Evolutionary conservation across 192 early-diverging fungal species (phyloP), one percentile per base, ranked within the genome.

Genomic region (Coemansia sp.): DNA sequence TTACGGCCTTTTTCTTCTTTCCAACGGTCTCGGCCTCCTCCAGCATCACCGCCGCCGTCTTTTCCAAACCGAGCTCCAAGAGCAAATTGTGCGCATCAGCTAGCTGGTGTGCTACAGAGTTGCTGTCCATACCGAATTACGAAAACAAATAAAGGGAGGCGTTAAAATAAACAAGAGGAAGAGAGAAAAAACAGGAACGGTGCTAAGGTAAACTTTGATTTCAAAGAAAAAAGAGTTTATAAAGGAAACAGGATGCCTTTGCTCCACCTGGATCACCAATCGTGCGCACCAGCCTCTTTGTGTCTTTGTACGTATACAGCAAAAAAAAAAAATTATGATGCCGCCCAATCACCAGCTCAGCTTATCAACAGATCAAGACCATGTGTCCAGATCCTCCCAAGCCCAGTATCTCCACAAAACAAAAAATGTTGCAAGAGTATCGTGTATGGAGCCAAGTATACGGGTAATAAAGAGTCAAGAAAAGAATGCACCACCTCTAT

Each of bases 41-140:
- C 9, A 70, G 9, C 68, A 79, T 52, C 23, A 58, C 64, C 3
- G 41, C 45, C 21, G 72, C 67, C 0, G 72, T 71, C 23, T 79
- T 79, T 0, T 16, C 25, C 8, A 79, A 52, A 0, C 68, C 72
- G 6, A 70, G 68, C 61, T 74, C 45, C 16, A 48, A 25, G 23
- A 79, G 68, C 21, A 74, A 59, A 9, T 38, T 38, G 48, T 64
- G 61, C 1, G 72, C 64, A 21, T 50, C 39, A 6, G 67, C 41
- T 61, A 79, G 72, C 68, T 74, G 56, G 39, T 73, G 33, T 3
- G 23, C 41, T 33, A 50, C 47, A 21, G 64, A 70, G 33, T 62
- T 42, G 13, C 18, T 61, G 11, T 58, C 16, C 76, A 73, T 76
- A 25, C 43, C 13, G 31, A 60, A 59, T 14, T 20, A 28, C 21